A percentile compares a stretch with the other conserved stretches of the same genome.
phyloP scores from a whole-genome alignment of 2,329 filamentous ascomycete species.

The Elsinoe perseae region DNA sequence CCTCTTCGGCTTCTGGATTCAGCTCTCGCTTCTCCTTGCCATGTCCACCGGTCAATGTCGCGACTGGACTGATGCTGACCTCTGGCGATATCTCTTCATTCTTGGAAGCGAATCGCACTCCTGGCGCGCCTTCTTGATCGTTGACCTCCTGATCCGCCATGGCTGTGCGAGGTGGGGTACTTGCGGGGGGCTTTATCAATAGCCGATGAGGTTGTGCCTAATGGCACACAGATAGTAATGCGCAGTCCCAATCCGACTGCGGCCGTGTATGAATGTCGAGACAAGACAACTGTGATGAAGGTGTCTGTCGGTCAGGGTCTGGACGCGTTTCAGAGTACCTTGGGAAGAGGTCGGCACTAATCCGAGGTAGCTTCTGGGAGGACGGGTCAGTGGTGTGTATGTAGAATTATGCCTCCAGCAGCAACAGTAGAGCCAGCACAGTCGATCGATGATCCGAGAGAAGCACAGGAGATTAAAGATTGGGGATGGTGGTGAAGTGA shows the following conservation, averaged over 20 bases:
- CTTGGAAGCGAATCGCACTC: slow-evolving; percentile 64
- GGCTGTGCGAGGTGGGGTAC: not conserved
- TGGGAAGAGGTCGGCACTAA: not conserved
- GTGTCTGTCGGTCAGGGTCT: not conserved
- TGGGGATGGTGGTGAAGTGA: not conserved
- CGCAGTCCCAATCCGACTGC: not conserved
- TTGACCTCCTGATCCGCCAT: not conserved
- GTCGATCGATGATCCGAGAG: not conserved
- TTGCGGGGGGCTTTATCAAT: not conserved
- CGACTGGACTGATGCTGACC: slow-evolving; percentile 28
- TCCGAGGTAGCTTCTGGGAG: not conserved
- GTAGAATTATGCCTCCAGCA: not conserved
- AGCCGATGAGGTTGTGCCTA: not conserved
- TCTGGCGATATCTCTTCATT: slow-evolving; percentile 61
- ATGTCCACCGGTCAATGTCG: slow-evolving; percentile 23
- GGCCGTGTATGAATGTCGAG: not conserved
- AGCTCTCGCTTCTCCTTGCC: slow-evolving; percentile 27
- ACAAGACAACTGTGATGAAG: not conserved
- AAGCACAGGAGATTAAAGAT: not conserved
- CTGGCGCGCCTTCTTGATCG: slow-evolving; percentile 25
- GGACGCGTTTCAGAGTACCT: slow-evolving; percentile 1
- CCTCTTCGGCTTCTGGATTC: slow-evolving; percentile 44
- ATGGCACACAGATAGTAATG: not conserved
- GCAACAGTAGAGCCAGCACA: not conserved
- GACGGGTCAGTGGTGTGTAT: not conserved